Base-by-base conservation (phyloP, 1,139 yeast species). In the Fermentozyma sake region DNA sequence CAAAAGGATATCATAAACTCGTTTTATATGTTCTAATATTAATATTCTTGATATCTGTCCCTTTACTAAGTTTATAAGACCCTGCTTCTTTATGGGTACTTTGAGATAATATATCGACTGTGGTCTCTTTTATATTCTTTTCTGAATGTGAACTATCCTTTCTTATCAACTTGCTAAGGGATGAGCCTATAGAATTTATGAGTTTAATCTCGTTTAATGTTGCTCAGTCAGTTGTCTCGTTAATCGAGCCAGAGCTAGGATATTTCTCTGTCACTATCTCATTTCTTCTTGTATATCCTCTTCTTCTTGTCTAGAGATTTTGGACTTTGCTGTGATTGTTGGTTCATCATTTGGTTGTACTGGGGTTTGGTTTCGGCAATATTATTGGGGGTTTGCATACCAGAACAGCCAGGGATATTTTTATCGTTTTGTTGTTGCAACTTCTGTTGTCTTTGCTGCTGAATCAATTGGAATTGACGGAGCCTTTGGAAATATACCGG, bases 31-130 rank as follows among this genome's bases (percentile, higher is more conserved):
- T 66, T 37, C 86, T 68, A 24, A 91, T 77, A 18, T 72, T 72
- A 28, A 82, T 58, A 18, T 74, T 72, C 20, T 82, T 76, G 4
- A 68, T 57, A 44, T 86, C 96, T 9, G 70, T 51, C 2, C 89
- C 91, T 33, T 71, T 68, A 15, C 60, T 64, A 9, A 91, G 64
- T 34, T 73, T 72, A 53, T 91, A 91, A 14, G 73, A 60, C 2
- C 98, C 99, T 0, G 95, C 80, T 16, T 68, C 60, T 52, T 49
- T 6, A 86, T 61, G 0, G 94, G 89, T 33, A 74, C 46, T 45
- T 77, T 71, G 42, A 71, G 35, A 45, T 74, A 74, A 29, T 65
- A 59, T 4, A 75, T 7, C 60, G 41, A 14, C 50, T 52, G 29
- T 58, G 63, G 14, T 46, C 41, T 7, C 33, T 36, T 5, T 46